A percentile compares a stretch with the other conserved stretches of the same genome.
phyloP scores from a whole-genome alignment of 116 monocot genomes.

The Papilionanthe hybrid region DNA sequence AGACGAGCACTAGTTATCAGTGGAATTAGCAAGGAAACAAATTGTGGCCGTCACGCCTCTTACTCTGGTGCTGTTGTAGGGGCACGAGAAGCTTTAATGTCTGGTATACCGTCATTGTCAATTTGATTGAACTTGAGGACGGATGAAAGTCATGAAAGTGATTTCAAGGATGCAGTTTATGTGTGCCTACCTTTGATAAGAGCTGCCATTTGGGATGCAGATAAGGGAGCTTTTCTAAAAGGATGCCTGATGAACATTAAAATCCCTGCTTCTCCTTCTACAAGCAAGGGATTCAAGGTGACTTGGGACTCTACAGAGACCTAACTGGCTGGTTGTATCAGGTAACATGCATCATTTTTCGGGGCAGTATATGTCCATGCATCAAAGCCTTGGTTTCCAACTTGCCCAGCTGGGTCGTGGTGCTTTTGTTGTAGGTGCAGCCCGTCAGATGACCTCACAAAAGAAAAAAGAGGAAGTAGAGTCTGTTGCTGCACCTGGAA shows the following conservation, averaged over 20 bases:
- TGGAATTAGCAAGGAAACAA: slow-evolving; percentile 77
- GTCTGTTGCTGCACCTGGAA: slow-evolving; percentile 70
- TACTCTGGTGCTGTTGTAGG: slow-evolving; percentile 70
- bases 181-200: slow-evolving; percentile 75
- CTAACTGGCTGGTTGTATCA: slow-evolving; percentile 73
- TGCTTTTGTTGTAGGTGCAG: slow-evolving; percentile 97
- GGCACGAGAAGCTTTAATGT: slow-evolving; percentile 69
- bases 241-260: slow-evolving; percentile 62
- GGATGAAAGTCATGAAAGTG: slow-evolving; percentile 67
- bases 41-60: slow-evolving; percentile 46
- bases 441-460: slow-evolving; percentile 56
- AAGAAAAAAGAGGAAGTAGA: slow-evolving; percentile 78
- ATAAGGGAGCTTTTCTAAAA: slow-evolving; percentile 57
- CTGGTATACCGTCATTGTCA: slow-evolving; percentile 59
- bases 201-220: slow-evolving; percentile 59
- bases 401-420: slow-evolving; percentile 92
- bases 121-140: slow-evolving; percentile 85
- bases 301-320: slow-evolving; percentile 51
- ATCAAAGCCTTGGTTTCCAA: slow-evolving; percentile 90
- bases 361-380: slow-evolving; percentile 73
- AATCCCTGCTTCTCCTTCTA: slow-evolving; percentile 61
- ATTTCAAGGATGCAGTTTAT: slow-evolving; percentile 77
- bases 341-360: slow-evolving; percentile 55
- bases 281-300: slow-evolving; percentile 85
- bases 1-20: slow-evolving; percentile 76